These are phyloP conservation scores for Halophytophthora batemanensis DNA, from an alignment of 352 stramenopile genomes.

Conservation along the genomic window DNA sequence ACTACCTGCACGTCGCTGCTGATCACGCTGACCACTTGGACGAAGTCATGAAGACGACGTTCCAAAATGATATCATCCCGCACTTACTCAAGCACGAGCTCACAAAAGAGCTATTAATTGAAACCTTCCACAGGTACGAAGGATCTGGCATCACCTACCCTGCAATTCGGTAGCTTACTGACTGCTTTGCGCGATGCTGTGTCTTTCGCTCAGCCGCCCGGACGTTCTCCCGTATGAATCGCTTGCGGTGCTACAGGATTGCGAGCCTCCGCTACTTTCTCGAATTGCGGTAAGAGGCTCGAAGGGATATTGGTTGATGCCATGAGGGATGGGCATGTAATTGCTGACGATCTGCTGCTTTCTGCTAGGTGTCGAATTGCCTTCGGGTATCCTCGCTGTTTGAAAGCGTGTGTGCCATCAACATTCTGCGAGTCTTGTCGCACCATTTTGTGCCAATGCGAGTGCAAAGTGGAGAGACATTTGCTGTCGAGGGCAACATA, in stretches of 20 bases:
- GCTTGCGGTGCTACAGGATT: constrained; percentile 32
- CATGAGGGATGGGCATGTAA: neutral
- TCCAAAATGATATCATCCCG: constrained; percentile 54
- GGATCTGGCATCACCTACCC: neutral
- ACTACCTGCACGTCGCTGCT: constrained; percentile 76
- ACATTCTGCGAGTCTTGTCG: constrained; percentile 74
- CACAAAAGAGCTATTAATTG: constrained; percentile 69
- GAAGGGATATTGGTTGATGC: neutral
- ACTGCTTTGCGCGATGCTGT: constrained; percentile 7
- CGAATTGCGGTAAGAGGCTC: constrained; percentile 52
- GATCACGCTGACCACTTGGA: constrained; percentile 43
- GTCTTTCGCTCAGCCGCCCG: constrained; percentile 35
- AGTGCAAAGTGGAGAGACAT: constrained; percentile 48
- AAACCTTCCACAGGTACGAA: constrained; percentile 61
- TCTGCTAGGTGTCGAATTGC: constrained; percentile 67
- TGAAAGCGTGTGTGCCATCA: constrained; percentile 75
- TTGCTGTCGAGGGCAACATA: constrained; percentile 60
- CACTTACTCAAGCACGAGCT: constrained; percentile 58
- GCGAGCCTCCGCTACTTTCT: constrained; percentile 56
- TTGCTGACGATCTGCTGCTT: neutral
- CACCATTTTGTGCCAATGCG: constrained; percentile 69
- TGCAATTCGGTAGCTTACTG: constrained; percentile 3
- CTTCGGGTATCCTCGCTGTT: constrained; percentile 78
- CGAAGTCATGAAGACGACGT: constrained; percentile 31
- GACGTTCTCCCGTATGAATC: constrained; percentile 60